Evolutionary conservation across 192 early-diverging fungal genomes (phyloP).

Genomic region (Allomyces macrogynus): DNA sequence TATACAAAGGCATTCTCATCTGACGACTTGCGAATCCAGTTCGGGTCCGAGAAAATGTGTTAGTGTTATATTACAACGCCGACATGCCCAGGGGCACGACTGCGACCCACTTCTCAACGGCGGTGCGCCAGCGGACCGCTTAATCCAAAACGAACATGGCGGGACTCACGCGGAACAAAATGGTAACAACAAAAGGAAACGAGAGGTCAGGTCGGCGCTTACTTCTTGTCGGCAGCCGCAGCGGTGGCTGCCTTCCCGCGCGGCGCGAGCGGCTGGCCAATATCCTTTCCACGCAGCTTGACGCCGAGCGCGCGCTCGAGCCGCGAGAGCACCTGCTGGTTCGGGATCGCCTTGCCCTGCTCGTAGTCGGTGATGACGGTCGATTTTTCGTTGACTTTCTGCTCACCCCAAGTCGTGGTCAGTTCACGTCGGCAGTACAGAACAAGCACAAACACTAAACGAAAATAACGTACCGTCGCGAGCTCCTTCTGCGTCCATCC

Average conservation of each 20-base stretch:
- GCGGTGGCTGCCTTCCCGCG: not conserved
- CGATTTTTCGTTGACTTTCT: constrained; percentile 78
- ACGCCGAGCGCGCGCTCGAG: constrained; percentile 73
- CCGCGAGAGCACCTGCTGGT: constrained; percentile 74
- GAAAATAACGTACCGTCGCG: constrained; percentile 22
- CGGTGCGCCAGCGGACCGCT: no score
- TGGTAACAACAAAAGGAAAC: no score
- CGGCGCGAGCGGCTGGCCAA: constrained; percentile 29
- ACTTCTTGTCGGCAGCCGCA: not conserved
- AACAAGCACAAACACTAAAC: no score
- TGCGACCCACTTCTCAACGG: not conserved
- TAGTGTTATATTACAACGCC: not conserved
- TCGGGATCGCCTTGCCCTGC: constrained; percentile 60
- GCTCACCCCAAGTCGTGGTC: not conserved
- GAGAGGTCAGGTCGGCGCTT: not conserved
- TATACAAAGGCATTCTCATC: constrained; percentile 43
- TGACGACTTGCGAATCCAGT: constrained; percentile 17
- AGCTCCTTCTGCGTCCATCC: constrained; percentile 73
- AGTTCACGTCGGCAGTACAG: no score
- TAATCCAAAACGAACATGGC: no score
- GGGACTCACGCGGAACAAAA: no score
- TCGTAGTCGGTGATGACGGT: constrained; percentile 84
- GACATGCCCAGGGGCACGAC: not conserved
- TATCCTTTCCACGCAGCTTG: constrained; percentile 68
- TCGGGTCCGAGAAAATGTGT: not conserved